Evolutionary conservation across 345 rosid species (phyloP).

Genomic region (Citrus unshiu): DNA sequence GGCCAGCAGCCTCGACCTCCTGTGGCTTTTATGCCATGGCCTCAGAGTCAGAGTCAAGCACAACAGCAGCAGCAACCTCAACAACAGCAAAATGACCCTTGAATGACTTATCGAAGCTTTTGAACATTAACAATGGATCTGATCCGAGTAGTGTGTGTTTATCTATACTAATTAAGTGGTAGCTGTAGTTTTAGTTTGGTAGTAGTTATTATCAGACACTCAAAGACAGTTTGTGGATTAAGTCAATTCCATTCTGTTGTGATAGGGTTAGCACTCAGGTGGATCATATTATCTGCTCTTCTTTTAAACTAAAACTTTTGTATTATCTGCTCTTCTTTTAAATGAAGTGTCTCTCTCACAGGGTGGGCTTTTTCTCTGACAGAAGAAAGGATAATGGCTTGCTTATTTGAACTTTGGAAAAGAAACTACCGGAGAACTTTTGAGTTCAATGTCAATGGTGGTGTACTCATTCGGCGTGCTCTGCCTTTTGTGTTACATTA

Average conservation of each 20-base stretch:
- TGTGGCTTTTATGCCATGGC: constrained; percentile 35
- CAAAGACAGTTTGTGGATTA: neutral
- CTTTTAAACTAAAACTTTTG: too few relatives aligned
- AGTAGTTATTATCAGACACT: neutral
- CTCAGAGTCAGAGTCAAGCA: constrained; percentile 25
- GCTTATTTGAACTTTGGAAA: neutral
- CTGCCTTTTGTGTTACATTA: too few relatives aligned
- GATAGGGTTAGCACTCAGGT: neutral
- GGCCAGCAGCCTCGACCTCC: constrained; percentile 30
- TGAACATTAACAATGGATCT: neutral
- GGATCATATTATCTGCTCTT: neutral
- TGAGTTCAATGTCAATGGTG: neutral
- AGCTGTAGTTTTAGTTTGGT: neutral
- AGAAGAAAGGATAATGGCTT: neutral
- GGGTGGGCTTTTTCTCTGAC: neutral
- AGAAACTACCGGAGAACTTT: neutral
- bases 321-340: neutral
- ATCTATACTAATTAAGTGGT: constrained; percentile 2
- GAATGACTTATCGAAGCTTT: constrained; percentile 2
- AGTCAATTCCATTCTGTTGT: neutral
- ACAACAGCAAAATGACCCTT: constrained; percentile 22
- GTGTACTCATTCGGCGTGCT: neutral
- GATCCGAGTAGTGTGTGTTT: neutral
- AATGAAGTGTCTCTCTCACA: neutral
- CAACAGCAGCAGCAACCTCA: constrained; percentile 25